Conservation (phyloP, 1,139 yeast genomes). For the Zhuliangozyma parablackwelliae region DNA sequence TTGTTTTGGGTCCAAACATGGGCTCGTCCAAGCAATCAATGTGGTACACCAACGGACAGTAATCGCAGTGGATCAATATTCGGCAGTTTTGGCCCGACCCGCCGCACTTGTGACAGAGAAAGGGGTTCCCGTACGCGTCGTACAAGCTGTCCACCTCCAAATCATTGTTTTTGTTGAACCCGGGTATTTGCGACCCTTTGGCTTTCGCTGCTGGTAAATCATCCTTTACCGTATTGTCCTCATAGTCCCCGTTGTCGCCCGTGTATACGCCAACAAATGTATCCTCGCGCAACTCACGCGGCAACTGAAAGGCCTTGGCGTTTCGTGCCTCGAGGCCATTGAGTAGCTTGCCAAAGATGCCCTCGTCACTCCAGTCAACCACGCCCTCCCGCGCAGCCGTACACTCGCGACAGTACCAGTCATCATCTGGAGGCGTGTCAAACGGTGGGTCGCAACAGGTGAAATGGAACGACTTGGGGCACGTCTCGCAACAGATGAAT, state of each 20-base stretch:
- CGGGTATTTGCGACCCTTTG: slow-evolving; percentile 37
- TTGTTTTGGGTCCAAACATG: slow-evolving; percentile 64
- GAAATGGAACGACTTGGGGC: slow-evolving; percentile 90
- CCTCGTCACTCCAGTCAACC: slow-evolving; percentile 40
- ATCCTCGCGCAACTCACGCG: slow-evolving; percentile 59
- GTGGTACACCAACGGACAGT: slow-evolving; percentile 87
- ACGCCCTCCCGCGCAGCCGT: slow-evolving; percentile 27
- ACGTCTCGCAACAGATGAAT: slow-evolving; percentile 87
- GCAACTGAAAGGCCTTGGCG: slow-evolving; percentile 72
- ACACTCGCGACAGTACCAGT: slow-evolving; percentile 87
- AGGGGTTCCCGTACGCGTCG: slow-evolving; percentile 61
- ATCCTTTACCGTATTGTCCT: slow-evolving; percentile 56
- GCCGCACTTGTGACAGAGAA: slow-evolving; percentile 74
- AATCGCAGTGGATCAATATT: slow-evolving; percentile 72
- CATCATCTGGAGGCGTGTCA: slow-evolving; percentile 79
- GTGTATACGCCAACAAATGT: slow-evolving; percentile 70
- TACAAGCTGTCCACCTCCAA: slow-evolving; percentile 63
- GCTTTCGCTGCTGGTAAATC: slow-evolving; percentile 32
- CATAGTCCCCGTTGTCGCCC: slow-evolving; percentile 68
- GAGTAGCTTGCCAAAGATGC: slow-evolving; percentile 61
- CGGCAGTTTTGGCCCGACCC: slow-evolving; percentile 55
- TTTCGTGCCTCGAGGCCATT: slow-evolving; percentile 55
- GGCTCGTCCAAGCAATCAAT: slow-evolving; percentile 84
- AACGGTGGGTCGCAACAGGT: slow-evolving; percentile 89
- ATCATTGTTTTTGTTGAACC: slow-evolving; percentile 37